Evolutionary conservation across 768 basidiomycete species (phyloP), one percentile per base, ranked within the genome.

Genomic region (Tylopilus subfusipes): DNA sequence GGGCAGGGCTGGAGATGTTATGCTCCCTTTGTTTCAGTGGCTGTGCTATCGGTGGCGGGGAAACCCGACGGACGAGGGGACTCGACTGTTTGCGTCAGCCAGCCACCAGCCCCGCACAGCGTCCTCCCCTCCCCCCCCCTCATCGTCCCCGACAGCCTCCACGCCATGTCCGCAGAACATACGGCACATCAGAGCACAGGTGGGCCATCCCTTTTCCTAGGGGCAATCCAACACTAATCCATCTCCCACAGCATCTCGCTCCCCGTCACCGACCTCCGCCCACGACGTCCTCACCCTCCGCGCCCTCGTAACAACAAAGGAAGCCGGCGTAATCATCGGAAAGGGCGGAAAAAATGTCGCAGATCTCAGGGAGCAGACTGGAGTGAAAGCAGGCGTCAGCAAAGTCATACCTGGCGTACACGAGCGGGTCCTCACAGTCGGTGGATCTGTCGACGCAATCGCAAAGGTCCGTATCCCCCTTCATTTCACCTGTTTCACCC

Each of bases 341-440:
- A 97, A 93, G 68, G 94, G 80, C 48, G 97, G 97, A 54, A 93
- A 93, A 78, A 98, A 98, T 68, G 96, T 99, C 67, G 96, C 96
- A 59, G 92, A 95, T 73, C 82, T 99, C 66, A 83, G 97, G 58
- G 92, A 96, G 62, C 87, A 91, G 66, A 96, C 94, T 42, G 93
- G 90, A 61, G 95, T 97, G 76, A 98, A 93, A 75, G 95, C 97
- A 58, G 97, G 97, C 69, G 97, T 99, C 73, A 94, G 89, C 82
- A 98, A 97, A 73, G 96, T 98, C 79, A 93, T 96, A 55, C 85
- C 87, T 52, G 97, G 97, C 66, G 93, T 99, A 56, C 94, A 97
- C 71, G 97, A 99, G 75, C 89, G 97, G 64, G 94, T 98, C 69
- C 85, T 99, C 70, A 93, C 90, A 64, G 88, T 98, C 73, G 86